Base-by-base conservation (phyloP, 2,329 filamentous ascomycete genomes). In the Epichloe bromicola region DNA sequence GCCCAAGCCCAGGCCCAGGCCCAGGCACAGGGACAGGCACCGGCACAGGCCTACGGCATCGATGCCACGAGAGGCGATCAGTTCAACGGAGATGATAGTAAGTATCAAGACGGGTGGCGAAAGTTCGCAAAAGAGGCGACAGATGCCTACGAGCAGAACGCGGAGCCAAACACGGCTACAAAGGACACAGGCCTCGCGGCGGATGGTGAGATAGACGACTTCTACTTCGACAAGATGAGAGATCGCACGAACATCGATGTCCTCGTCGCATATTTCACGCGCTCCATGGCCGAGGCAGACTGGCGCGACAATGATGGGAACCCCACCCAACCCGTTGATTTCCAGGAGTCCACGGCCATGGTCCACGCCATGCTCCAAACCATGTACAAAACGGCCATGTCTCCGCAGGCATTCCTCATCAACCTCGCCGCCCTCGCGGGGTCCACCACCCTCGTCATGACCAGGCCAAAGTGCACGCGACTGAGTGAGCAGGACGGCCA, bases 341-440 rank as follows among this genome's bases (percentile, higher is more conserved):
- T 79, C 42, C 74, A 76, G 5, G 79, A 83, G 58, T 74, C 74
- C 1, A 63, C 67, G 11, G 76, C 74, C 33, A 67, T 83, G n/a
- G 70, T 74, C 47, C 71, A 75, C 52, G 67, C 72, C 42, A 70
- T 75, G n/a, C 67, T 82, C 23, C 71, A 75, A 50, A 73, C 73
- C 49, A 70, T 82, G 53, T 70, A 74, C 53, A 70, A 68, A 39
- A 70, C 73, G 43, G 74, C 78, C 0, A 63, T 67, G 1, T 75
- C 70, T 11, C 71, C 74, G 5, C 73, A 81, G 58, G 70, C 72
- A 0, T 82, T 83, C 56, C 64, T 83, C 12, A 74, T 80, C 56
- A 82, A 81, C 58, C 61, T 82, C 5, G 72, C 78, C 0, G 77
- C 76, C 4, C 67, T 83, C 11, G 73, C 73, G 0, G 79, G 80